These are phyloP conservation scores for Teunomyces gatunensis DNA, from an alignment of 805 yeast genomes.

Conservation along the genomic window DNA sequence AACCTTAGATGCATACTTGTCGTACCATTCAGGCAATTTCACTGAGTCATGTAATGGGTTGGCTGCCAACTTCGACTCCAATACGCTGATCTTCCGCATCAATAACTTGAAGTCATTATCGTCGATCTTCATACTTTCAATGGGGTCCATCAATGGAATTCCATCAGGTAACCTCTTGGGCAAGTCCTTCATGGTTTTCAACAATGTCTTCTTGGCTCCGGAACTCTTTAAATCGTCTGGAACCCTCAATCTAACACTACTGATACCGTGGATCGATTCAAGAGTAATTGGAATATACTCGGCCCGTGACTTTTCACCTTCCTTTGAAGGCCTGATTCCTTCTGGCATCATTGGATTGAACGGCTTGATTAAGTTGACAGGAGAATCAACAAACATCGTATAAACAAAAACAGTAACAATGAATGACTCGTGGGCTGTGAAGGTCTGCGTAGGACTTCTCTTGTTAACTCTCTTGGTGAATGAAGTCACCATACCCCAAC, in stretches of 20 bases:
- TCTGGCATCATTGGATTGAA: constrained; percentile 77
- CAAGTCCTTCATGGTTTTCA: constrained; percentile 75
- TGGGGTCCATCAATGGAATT: constrained; percentile 86
- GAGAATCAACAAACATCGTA: constrained; percentile 78
- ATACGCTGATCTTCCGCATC: constrained; percentile 73
- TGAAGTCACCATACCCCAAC: constrained; percentile 92
- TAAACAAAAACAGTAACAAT: constrained; percentile 81
- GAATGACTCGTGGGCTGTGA: constrained; percentile 84
- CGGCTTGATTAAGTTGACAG: constrained; percentile 75
- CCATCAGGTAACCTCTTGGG: constrained; percentile 85
- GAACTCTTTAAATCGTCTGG: constrained; percentile 69
- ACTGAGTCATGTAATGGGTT: constrained; percentile 68
- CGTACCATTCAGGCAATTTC: constrained; percentile 60
- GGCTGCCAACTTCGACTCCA: constrained; percentile 68
- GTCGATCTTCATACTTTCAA: constrained; percentile 87
- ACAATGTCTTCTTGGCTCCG: constrained; percentile 58
- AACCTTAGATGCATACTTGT: constrained; percentile 63
- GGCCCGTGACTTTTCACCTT: constrained; percentile 67
- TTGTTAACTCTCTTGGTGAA: constrained; percentile 69
- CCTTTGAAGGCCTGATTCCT: constrained; percentile 81
- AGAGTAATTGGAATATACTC: constrained; percentile 85
- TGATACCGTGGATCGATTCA: constrained; percentile 68
- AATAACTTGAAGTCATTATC: constrained; percentile 74
- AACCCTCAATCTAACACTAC: constrained; percentile 75
- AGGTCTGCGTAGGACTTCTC: constrained; percentile 55